Evolutionary conservation across 2,329 filamentous ascomycete genomes (phyloP), one percentile per base, ranked within the genome.

Genomic region (Calonectria pseudoreteaudii): DNA sequence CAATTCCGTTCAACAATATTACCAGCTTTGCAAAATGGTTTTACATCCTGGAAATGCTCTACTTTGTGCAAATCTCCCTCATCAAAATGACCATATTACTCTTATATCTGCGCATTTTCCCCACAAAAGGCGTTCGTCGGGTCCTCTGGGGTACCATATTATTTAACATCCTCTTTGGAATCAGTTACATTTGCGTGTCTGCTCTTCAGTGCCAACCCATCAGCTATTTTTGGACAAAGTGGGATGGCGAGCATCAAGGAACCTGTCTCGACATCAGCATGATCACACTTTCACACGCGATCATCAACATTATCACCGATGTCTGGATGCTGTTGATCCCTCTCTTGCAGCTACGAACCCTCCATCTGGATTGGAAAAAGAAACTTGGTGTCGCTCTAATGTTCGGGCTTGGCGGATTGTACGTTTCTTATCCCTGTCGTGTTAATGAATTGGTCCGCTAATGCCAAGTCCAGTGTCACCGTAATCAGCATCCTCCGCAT

Each of bases 121-220:
- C 60, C 2, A 44, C 34, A 7, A 38, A 38, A 18, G 18, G 20
- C 28, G 28, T 87, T 30, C 82, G 83, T 23, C 79, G 79, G 26
- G 38, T 85, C 18, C 79, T 87, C 18, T 83, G 82, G 77, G 81
- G 65, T 38, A 23, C 26, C 14, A 26, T 41, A 16, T 16, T 20
- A n/a, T 23, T 65, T 23, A 65, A 38, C 10, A 26, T 44, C 11
- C 20, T 65, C 9, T 28, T 41, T 50, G 85, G 85, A 1, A 74
- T 87, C 30, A 77, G 72, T 28, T 80, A 87, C 60, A 73, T 84
- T n/a, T 67, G 87, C 3, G 77, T 84, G 18, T 84, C 80, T 26
- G 75, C 87, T n/a, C 86, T 88, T 52, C 85, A 88, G 73, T 89
- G 88, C 80, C 79, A 72, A 14, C 88, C 88, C 1, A 80, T 90